Conservation (phyloP, 2,329 filamentous ascomycete genomes). For the Venturia oleaginea region DNA sequence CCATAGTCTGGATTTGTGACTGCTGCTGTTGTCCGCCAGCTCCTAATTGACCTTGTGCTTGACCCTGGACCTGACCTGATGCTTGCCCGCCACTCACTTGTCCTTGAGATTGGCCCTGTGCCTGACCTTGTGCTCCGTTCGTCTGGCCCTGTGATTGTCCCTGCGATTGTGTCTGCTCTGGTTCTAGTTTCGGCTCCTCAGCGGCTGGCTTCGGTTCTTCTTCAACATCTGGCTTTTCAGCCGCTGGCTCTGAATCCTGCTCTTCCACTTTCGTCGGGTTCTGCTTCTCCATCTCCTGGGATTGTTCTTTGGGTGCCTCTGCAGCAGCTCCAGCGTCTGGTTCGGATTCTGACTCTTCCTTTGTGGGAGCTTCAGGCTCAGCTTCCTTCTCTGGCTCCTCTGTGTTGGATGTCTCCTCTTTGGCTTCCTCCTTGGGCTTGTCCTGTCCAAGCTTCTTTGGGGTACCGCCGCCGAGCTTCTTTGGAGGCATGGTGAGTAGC, state of each 20-base stretch:
- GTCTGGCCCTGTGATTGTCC: background rate
- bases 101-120: background rate
- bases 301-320: background rate
- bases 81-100: background rate
- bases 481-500: slow-evolving; percentile 1
- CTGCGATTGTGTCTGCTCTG: background rate
- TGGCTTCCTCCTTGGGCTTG: background rate
- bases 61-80: background rate
- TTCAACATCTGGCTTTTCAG: background rate
- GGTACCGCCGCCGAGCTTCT: background rate
- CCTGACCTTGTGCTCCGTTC: background rate
- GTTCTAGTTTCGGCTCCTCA: background rate
- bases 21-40: background rate
- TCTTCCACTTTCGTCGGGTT: background rate
- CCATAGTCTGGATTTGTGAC: background rate
- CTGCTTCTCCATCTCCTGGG: background rate
- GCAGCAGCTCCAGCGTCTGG: background rate
- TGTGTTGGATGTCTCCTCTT: background rate
- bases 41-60: background rate
- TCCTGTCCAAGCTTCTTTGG: slow-evolving; percentile 4
- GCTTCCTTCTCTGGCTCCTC: background rate
- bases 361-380: background rate
- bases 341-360: background rate
- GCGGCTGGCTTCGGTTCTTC: background rate
- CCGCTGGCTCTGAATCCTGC: background rate